Conservation (phyloP, 2,329 filamentous ascomycete species). For the Lachnellula cervina region DNA sequence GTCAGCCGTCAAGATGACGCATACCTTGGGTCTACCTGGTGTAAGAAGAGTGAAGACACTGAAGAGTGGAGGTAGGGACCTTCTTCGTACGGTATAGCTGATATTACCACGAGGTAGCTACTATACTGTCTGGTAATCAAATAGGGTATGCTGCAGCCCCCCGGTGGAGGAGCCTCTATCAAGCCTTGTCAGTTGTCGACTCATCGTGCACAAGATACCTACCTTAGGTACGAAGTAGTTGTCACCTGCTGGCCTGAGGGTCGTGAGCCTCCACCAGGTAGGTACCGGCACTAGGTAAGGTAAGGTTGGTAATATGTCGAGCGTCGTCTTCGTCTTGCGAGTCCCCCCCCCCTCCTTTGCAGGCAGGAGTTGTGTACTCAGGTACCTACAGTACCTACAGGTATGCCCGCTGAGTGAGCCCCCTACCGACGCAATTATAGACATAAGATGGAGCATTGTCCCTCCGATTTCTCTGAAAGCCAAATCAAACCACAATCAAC, state of each 20-base stretch:
- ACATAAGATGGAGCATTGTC: constrained; percentile 1
- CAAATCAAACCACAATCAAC: background rate
- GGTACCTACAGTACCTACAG: background rate
- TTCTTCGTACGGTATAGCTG: background rate
- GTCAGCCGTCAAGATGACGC: constrained; percentile 11
- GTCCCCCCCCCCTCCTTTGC: too few relatives aligned
- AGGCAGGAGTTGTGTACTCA: background rate
- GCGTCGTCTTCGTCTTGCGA: too few relatives aligned
- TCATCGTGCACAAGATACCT: background rate
- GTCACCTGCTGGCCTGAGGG: too few relatives aligned
- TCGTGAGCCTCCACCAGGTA: too few relatives aligned
- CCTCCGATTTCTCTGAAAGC: background rate
- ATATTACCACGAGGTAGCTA: too few relatives aligned
- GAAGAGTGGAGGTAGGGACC: background rate
- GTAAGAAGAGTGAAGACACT: background rate
- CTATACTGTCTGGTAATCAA: too few relatives aligned
- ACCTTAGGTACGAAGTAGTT: too few relatives aligned
- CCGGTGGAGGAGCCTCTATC: background rate
- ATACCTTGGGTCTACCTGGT: background rate
- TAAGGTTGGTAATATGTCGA: too few relatives aligned
- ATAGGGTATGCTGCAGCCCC: too few relatives aligned
- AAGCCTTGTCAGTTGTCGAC: background rate
- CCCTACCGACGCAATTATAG: background rate
- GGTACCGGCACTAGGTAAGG: too few relatives aligned
- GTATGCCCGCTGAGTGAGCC: background rate